Base-by-base conservation (phyloP, 768 basidiomycete species). In the Hortiboletus flavorubellus region DNA sequence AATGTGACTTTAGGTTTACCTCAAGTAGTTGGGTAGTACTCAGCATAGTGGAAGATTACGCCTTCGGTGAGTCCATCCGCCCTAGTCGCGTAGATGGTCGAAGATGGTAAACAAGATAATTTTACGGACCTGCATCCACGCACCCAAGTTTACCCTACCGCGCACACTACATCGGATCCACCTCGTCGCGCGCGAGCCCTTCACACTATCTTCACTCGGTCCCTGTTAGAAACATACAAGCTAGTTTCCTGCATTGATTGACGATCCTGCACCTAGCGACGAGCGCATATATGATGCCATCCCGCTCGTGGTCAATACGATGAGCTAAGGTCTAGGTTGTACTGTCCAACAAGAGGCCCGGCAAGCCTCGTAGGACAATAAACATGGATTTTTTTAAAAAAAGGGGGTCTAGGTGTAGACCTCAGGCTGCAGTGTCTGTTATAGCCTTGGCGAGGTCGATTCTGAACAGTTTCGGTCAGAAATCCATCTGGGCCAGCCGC, bases 261-360 rank as follows among this genome's bases (percentile, higher is more conserved):
- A 68, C 8, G 67, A 69, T 3, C 69, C 72, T 7, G 55, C 69
- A 1, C 49, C 51, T 15, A 64, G 46, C 0, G 74, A 77, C 43
- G 58, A 59, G 31, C 76, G 80, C 40, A 78, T 87, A 23, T 62
- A 67, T 7, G 84, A 87, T 47, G 56, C 72, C 29, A 82, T 94
- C 5, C 96, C 96, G 0, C 81, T 98, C 16, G 83, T 98, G 15
- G 81, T 98, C 49, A 99, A 98, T 68, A 98, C 91, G 0, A 95
- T 96, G 85, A 95, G 96, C 2, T 99, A 96, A 96, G 21, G 21
- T 21, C 21, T 21, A 21, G 21, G 21, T 21, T 21, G 21, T 21
- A 2, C 21, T 21, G 21, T 21, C 21, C 21, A 21, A 21, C 21
- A 21, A 21, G 21, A 21, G 21, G 21, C 21, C 1, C 21, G 21